Percentiles rank a stretch among this genome's conserved stretches.
phyloP scores from a whole-genome alignment of 306 rosid genomes.

The Adenanthera pavonina region DNA sequence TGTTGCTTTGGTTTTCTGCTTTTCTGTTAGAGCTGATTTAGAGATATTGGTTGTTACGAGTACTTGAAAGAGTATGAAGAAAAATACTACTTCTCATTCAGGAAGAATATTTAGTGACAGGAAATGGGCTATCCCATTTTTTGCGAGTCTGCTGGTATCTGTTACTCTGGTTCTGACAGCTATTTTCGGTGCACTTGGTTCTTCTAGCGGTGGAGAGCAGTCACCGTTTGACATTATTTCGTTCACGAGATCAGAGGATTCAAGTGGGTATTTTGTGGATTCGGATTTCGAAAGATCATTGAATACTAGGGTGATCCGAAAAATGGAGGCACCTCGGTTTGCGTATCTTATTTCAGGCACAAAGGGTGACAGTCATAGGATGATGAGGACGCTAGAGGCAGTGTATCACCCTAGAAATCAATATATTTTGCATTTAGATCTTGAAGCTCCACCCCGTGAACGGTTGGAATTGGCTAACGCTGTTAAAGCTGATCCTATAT shows the following conservation, averaged over 20 bases:
- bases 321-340: slow-evolving; percentile 69
- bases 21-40: slow-evolving; percentile 38
- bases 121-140: slow-evolving; percentile 84
- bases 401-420: slow-evolving; percentile 94
- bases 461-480: slow-evolving; percentile 86
- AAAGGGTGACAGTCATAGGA: slow-evolving; percentile 91
- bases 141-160: slow-evolving; percentile 78
- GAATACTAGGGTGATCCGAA: slow-evolving; percentile 37
- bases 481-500: slow-evolving; percentile 83
- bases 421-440: slow-evolving; percentile 90
- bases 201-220: slow-evolving; percentile 61
- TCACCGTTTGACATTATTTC: slow-evolving; percentile 62
- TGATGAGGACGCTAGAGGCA: slow-evolving; percentile 95
- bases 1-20: slow-evolving; percentile 42
- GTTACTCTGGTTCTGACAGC: slow-evolving; percentile 67
- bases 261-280: slow-evolving; percentile 71
- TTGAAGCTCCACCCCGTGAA: slow-evolving; percentile 98
- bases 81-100: slow-evolving; percentile 71
- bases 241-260: slow-evolving; percentile 60
- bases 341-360: slow-evolving; percentile 97
- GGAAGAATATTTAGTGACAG: slow-evolving; percentile 85
- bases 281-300: slow-evolving; percentile 59
- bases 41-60: slow-evolving; percentile 39
- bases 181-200: slow-evolving; percentile 58
- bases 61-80: slow-evolving; percentile 74